Base-by-base conservation (phyloP, 1,284 basidiomycete genomes). In the Hypsizygus ulmarius region DNA sequence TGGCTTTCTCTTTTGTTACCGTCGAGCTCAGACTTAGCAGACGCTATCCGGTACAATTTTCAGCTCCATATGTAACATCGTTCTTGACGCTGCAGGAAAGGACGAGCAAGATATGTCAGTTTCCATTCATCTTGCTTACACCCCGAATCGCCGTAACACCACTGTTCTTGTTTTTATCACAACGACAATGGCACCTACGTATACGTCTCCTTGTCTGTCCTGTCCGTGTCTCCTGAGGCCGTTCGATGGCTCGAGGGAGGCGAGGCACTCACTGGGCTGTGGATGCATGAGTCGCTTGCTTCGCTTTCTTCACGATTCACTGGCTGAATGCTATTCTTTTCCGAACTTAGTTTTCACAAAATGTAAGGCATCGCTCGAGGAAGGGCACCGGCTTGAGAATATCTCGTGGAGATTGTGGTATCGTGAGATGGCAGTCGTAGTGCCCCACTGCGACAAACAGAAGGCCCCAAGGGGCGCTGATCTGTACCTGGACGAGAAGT, bases 361-460 rank as follows among this genome's bases (percentile, higher is more conserved):
- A 63, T 91, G 87, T 71, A 90, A 88, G 64, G 78, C 81, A 55
- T 83, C 82, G 3, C 68, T 93, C 7, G 78, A 86, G 59, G 84
- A 91, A 54, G 91, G 91, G 10, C 75, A 73, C 18, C 72, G 91
- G 27, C 75, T 92, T 19, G 90, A 93, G 68, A 93, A 93, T 62
- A 82, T 93, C 47, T 84, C 86, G 5, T 93, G 90, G 91, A 72
- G 90, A 43, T 69, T 93, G 10, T 92, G 89, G 90, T 80, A 87
- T 62, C 79, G 82, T 52, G 81, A 89, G 57, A 71, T 83, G 55
- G 46, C 52, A 12, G 35, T 43, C 9, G n/a, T 25, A 28, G 28
- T 30, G 11, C 37, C 47, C 43, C 45, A 37, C n/a, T 33, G 42
- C 37, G 40, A 36, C 18, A 14, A 27, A 19, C 48, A 49, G 37